Evolutionary conservation across 345 rosid species (phyloP).

Genomic region (Triadica sebifera): DNA sequence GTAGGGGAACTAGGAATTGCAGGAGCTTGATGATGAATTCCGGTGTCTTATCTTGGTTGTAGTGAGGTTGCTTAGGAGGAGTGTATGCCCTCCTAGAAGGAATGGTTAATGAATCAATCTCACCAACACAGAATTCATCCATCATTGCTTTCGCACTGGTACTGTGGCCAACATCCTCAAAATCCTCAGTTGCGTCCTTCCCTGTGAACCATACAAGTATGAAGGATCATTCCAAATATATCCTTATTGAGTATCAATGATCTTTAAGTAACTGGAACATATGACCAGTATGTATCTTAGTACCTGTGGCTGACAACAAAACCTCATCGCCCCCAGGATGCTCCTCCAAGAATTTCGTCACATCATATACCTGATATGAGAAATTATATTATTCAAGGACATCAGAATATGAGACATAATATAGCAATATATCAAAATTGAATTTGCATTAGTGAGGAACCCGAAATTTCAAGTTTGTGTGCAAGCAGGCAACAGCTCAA

Average conservation of each 20-base stretch:
- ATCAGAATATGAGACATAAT: neutral
- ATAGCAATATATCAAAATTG: neutral
- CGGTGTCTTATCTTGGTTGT: conserved; percentile 73
- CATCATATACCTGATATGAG: conserved; percentile 22
- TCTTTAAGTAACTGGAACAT: neutral
- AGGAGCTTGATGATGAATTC: conserved; percentile 70
- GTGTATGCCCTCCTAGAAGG: conserved; percentile 52
- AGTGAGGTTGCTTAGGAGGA: conserved; percentile 65
- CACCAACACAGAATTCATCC: conserved; percentile 75
- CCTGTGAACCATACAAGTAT: conserved; percentile 39
- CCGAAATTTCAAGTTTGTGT: neutral
- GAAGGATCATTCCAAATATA: neutral
- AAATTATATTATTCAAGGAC: neutral
- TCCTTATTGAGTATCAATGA: neutral
- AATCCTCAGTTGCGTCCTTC: conserved; percentile 91
- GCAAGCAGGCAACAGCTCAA: neutral
- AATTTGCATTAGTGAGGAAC: neutral
- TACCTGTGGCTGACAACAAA: conserved; percentile 31
- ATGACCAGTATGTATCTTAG: neutral
- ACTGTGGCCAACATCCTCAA: conserved; percentile 95
- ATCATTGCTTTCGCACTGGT: conserved; percentile 75
- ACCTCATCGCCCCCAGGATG: conserved; percentile 37
- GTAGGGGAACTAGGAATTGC: conserved; percentile 86
- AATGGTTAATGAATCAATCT: conserved; percentile 60
- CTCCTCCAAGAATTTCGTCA: conserved; percentile 32